Evolutionary conservation across 108 stramenopile genomes (phyloP), one percentile per base, ranked within the genome.

Genomic region (Cyclotella baltica): DNA sequence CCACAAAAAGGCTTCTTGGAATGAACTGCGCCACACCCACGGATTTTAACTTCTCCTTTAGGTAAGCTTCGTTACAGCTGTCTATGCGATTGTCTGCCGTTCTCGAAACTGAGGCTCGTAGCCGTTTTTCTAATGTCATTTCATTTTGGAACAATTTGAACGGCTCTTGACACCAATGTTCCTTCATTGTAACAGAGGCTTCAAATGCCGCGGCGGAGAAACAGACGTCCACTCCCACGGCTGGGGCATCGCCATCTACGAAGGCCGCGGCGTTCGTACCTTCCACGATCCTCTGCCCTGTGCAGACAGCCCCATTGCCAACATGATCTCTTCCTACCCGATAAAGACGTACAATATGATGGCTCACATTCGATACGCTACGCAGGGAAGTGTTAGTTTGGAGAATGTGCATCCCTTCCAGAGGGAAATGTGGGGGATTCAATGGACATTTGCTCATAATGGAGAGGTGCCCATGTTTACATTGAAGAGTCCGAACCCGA

Each of bases 391-490:
- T 13, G 92, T 93, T 10, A 58, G 56, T 19, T 62, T 96, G 58
- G 92, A 93, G 64, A 97, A 97, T 80, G 97, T 97, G 10, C 97
- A 97, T 82, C 97, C 97, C 0, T 97, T 96, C 78, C 71, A 84
- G 23, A 75, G 97, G 50, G 95, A 96, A 83, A 76, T 94, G 84
- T 90, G 90, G 90, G 93, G 93, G 0, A 95, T 93, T 57, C 80
- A 88, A 33, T 92, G 87, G 86, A 75, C 81, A 16, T 97, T 96
- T 84, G 90, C 92, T 27, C 94, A 96, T 83, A 97, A 96, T 70
- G 96, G 96, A n/a, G 94, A 97, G 16, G 88, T 96, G 50, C 93
- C 97, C 2, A 88, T 85, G 51, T 93, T 87, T 47, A 78, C 67
- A 18, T 10, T 16, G 20, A 48, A 73, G 25, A 75, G 46, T 65